A percentile compares a stretch with the other conserved stretches of the same genome.
These are phyloP conservation scores for Kwoniella europaea DNA, from an alignment of 768 basidiomycete species.

Conservation along the genomic window DNA sequence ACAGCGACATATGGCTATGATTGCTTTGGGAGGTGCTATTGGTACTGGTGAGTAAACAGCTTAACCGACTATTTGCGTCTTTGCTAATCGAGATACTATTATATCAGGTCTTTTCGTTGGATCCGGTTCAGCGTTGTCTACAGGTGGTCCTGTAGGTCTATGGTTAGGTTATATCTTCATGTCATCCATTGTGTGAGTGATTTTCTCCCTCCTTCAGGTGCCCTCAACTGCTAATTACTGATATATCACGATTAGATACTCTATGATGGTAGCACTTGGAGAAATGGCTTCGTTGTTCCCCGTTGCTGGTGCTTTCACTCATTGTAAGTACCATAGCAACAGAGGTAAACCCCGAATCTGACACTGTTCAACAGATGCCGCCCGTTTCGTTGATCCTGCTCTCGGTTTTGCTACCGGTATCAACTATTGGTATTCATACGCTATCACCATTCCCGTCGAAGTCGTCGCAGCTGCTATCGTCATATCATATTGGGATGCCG, in stretches of 20 bases:
- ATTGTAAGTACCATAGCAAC: slow-evolving; percentile 26
- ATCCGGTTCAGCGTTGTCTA: slow-evolving; percentile 46
- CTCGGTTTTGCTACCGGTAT: slow-evolving; percentile 55
- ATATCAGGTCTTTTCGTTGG: slow-evolving; percentile 54
- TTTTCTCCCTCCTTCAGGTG: neutral
- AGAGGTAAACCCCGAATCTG: slow-evolving; percentile 58
- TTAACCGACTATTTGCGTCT: neutral
- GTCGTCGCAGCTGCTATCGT: slow-evolving; percentile 50
- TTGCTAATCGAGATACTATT: neutral
- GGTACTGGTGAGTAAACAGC: slow-evolving; percentile 47
- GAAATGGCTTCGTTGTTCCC: slow-evolving; percentile 58
- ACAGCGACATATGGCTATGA: slow-evolving; percentile 57
- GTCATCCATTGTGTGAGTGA: slow-evolving; percentile 49
- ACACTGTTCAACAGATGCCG: slow-evolving; percentile 56
- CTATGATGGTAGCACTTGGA: slow-evolving; percentile 56
- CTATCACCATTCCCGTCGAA: slow-evolving; percentile 56
- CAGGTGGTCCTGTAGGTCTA: slow-evolving; percentile 53
- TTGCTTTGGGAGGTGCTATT: slow-evolving; percentile 58
- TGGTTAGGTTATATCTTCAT: slow-evolving; percentile 56
- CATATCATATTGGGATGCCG: slow-evolving; percentile 54
- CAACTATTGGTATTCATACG: slow-evolving; percentile 57
- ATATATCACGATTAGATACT: slow-evolving; percentile 32
- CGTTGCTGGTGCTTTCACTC: slow-evolving; percentile 45
- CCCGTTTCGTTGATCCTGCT: slow-evolving; percentile 59
- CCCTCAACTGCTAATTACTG: neutral